Conservation (phyloP, 805 yeast species). For the Ogataea glucozyma region DNA sequence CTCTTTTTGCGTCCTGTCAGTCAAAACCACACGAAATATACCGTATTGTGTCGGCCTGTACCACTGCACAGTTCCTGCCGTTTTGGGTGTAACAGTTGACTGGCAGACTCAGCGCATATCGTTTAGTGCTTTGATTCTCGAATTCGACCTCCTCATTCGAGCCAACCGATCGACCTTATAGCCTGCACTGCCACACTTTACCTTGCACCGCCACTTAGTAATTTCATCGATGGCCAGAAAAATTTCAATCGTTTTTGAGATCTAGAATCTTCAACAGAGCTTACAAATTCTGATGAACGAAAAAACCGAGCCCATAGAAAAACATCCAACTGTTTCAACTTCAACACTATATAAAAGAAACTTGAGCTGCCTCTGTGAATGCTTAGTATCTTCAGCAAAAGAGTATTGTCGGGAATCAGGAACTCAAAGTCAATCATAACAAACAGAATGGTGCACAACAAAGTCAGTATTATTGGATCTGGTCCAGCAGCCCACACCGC, state of each 20-base stretch:
- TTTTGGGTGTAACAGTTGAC: too few species aligned
- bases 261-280: slow-evolving; percentile 9
- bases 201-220: slow-evolving; percentile 1
- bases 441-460: slow-evolving; percentile 73
- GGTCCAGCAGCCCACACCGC: slow-evolving; percentile 99
- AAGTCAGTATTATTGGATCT: slow-evolving; percentile 88
- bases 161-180: too few species aligned
- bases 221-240: slow-evolving; percentile 5
- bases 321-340: too few species aligned
- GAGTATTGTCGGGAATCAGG: background rate
- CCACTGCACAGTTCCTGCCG: too few species aligned
- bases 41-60: too few species aligned
- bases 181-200: background rate
- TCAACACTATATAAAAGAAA: slow-evolving; percentile 7
- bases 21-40: too few species aligned
- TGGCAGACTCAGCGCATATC: too few species aligned
- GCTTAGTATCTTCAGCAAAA: background rate
- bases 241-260: too few species aligned
- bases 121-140: too few species aligned
- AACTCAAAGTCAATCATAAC: slow-evolving; percentile 10
- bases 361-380: slow-evolving; percentile 2
- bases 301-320: background rate
- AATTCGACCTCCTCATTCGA: background rate
- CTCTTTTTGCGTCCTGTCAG: too few species aligned
- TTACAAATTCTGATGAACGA: slow-evolving; percentile 10